phyloP scores from a whole-genome alignment of 2,329 filamentous ascomycete genomes.

The Ceratocystis lukuohia region DNA sequence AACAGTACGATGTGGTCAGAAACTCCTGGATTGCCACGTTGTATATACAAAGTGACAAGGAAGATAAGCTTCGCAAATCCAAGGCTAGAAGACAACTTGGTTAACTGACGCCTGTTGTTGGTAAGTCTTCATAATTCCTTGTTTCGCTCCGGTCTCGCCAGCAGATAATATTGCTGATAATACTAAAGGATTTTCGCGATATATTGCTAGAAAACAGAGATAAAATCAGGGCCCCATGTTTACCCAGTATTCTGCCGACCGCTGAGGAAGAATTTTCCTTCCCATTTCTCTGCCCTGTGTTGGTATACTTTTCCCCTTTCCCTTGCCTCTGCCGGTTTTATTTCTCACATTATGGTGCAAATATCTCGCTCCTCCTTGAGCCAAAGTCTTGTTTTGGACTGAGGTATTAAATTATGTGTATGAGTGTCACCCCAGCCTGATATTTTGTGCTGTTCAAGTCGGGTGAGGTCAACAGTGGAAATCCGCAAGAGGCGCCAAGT shows the following conservation, averaged over 20 bases:
- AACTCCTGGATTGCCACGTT: not conserved
- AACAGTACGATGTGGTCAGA: not conserved
- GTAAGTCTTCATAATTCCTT: not conserved
- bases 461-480: constrained; percentile 12
- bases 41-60: not conserved
- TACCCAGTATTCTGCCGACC: too few relatives aligned
- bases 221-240: not conserved
- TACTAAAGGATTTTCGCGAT: not conserved
- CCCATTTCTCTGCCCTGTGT: too few relatives aligned
- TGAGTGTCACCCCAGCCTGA: not conserved
- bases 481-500: constrained; percentile 7
- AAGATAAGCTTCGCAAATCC: not conserved
- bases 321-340: too few relatives aligned
- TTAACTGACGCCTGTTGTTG: too few relatives aligned
- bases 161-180: not conserved
- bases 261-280: too few relatives aligned
- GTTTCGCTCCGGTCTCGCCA: not conserved
- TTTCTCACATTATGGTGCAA: too few relatives aligned
- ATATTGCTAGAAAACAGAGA: not conserved
- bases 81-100: not conserved
- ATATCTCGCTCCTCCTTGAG: too few relatives aligned
- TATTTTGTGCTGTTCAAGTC: not conserved
- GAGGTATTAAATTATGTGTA: too few relatives aligned
- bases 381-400: too few relatives aligned
- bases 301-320: too few relatives aligned